Conservation (phyloP, 805 yeast species). For the Teunomyces cretensis region DNA sequence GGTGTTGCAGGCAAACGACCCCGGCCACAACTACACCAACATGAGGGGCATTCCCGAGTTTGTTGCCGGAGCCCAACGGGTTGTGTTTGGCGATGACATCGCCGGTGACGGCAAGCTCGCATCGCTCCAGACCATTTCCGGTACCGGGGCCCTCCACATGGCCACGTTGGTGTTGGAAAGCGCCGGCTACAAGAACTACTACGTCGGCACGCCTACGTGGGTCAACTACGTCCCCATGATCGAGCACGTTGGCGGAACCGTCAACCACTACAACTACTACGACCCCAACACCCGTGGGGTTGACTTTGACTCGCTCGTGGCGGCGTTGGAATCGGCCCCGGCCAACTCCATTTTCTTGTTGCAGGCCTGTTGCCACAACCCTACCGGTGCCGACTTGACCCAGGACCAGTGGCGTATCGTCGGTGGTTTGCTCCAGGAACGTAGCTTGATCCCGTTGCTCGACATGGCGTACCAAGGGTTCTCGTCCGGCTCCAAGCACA, state of each 20-base stretch:
- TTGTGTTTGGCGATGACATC: conserved; percentile 34
- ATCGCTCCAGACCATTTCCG: conserved; percentile 40
- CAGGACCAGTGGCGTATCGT: conserved; percentile 38
- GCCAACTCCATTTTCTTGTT: conserved; percentile 33
- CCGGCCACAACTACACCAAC: conserved; percentile 45
- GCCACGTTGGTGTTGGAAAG: conserved; percentile 28
- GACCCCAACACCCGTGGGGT: conserved; percentile 24
- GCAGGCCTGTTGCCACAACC: conserved; percentile 47
- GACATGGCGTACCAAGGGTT: conserved; percentile 47
- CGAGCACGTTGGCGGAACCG: conserved; percentile 28
- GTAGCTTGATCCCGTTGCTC: conserved; percentile 29
- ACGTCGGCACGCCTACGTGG: conserved; percentile 43
- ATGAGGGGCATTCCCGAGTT: conserved; percentile 43
- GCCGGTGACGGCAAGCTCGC: conserved; percentile 27
- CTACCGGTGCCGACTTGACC: conserved; percentile 42
- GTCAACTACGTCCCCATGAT: conserved; percentile 38
- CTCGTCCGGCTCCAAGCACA: conserved; percentile 26
- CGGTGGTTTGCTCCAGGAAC: conserved; percentile 21
- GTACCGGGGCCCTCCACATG: conserved; percentile 44
- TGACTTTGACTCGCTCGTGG: conserved; percentile 26
- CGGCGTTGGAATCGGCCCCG: conserved; percentile 30
- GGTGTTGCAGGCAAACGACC: conserved; percentile 30
- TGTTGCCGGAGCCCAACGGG: conserved; percentile 29
- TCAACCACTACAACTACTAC: conserved; percentile 30
- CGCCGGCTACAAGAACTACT: conserved; percentile 24